Evolutionary conservation across 2,329 filamentous ascomycete genomes (phyloP).

Genomic region (Myriosclerotinia scirpicola): DNA sequence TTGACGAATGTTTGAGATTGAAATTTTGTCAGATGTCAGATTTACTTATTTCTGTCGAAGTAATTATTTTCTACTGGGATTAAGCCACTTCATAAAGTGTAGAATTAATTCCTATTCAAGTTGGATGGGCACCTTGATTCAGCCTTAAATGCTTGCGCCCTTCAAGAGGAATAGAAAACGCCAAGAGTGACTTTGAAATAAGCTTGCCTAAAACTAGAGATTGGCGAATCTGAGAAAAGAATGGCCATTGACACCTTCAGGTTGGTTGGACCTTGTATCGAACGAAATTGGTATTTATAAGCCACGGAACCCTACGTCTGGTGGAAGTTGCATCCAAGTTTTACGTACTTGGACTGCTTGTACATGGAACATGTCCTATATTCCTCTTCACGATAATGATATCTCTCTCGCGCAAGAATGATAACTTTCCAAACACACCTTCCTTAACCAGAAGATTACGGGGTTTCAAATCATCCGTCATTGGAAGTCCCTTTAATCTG

Average conservation of each 20-base stretch:
- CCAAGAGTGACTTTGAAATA: not conserved
- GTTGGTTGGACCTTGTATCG: not conserved
- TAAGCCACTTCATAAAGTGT: not conserved
- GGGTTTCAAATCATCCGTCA: not conserved
- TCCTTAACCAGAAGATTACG: not conserved
- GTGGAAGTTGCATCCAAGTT: not conserved
- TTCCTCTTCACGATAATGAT: not conserved
- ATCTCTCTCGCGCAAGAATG: not conserved
- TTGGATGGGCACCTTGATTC: not conserved
- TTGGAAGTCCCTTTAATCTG: not conserved
- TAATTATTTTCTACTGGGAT: conserved; percentile 5
- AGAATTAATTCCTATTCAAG: not conserved
- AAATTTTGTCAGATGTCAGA: not conserved
- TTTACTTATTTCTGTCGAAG: not conserved
- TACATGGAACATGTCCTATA: not conserved
- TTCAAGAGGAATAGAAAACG: not conserved
- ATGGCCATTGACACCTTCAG: not conserved
- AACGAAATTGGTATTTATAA: not conserved
- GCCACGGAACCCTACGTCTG: not conserved
- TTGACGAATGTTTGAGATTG: conserved; percentile 15
- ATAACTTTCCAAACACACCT: not conserved
- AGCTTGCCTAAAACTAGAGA: not conserved
- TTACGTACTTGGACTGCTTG: not conserved
- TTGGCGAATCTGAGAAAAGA: not conserved
- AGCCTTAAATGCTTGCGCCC: not conserved